phyloP scores from a whole-genome alignment of 768 basidiomycete genomes.

The Tephrocybe sp. region DNA sequence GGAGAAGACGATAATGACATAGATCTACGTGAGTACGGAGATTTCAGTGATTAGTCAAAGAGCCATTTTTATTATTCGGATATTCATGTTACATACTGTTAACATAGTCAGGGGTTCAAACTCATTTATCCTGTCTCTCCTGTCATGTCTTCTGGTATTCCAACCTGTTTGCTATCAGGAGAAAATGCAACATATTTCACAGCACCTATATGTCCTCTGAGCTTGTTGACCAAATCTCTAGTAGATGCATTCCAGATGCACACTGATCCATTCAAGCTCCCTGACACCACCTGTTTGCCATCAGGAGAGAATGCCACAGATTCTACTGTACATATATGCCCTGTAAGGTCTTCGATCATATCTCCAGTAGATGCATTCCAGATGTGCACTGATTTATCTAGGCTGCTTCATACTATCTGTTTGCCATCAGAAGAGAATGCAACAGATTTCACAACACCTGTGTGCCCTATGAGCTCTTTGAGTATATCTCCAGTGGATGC shows the following conservation, averaged over 20 bases:
- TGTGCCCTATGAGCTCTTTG: background rate
- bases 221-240: background rate
- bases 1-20: background rate
- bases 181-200: background rate
- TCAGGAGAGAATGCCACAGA: no score
- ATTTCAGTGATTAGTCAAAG: constrained; percentile 4
- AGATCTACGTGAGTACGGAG: constrained; percentile 4
- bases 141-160: background rate
- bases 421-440: background rate
- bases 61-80: background rate
- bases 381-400: background rate
- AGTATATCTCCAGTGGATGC: background rate
- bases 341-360: no score
- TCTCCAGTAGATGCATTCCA: background rate
- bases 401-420: background rate
- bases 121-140: no score
- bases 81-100: background rate
- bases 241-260: background rate
- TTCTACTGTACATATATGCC: no score
- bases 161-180: background rate
- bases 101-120: background rate
- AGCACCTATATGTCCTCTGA: background rate
- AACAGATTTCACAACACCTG: background rate
- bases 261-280: background rate
- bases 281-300: background rate